Conservation (phyloP, 23 red algal genomes). For the Chondrus crispus region DNA sequence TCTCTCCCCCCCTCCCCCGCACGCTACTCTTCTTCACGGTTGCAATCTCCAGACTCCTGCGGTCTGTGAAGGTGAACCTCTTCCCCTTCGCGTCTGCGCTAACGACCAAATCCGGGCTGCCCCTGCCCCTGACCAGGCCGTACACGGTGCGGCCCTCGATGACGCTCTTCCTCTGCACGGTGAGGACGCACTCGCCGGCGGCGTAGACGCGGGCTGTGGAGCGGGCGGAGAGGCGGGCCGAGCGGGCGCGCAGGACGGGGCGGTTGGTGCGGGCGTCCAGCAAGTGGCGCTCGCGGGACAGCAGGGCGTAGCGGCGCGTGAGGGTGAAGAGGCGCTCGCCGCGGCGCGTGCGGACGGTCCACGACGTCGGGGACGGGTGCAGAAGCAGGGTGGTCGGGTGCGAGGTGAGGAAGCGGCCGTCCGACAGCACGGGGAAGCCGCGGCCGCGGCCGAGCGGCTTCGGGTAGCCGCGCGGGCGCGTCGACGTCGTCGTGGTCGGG, state of each 20-base stretch:
- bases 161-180: not conserved
- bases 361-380: not conserved
- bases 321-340: not conserved
- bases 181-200: not conserved
- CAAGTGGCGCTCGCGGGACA: not conserved
- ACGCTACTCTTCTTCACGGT: no score
- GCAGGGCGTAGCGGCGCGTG: not conserved
- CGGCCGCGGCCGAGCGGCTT: slow-evolving; percentile 19
- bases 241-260: not conserved
- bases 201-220: not conserved
- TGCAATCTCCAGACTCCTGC: not conserved
- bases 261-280: not conserved
- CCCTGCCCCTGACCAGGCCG: no score
- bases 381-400: not conserved
- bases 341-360: not conserved
- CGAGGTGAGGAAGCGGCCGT: not conserved
- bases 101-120: no score
- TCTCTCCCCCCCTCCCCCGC: no score
- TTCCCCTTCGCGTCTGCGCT: not conserved
- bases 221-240: not conserved
- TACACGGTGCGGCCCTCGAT: no score
- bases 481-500: not conserved
- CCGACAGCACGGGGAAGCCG: not conserved
- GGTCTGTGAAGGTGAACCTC: not conserved
- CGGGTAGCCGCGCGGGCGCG: slow-evolving; percentile 51